Conservation (phyloP, 108 stramenopile species). For the Cylindrotheca fusiformis region DNA sequence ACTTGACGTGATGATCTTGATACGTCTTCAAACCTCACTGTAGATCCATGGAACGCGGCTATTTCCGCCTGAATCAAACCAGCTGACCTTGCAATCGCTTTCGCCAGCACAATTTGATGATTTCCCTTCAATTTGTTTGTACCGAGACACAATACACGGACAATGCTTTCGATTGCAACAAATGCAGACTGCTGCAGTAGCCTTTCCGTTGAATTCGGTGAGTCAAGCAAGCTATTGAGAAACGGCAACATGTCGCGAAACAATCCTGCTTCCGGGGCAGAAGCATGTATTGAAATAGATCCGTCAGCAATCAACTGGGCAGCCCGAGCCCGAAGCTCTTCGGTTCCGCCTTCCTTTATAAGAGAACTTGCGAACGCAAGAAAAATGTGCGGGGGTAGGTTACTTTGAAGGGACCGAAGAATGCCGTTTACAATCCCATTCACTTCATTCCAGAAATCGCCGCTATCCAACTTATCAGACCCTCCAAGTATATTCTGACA, state of each 20-base stretch:
- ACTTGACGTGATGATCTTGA: conserved; percentile 12
- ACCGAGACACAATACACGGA: conserved; percentile 13
- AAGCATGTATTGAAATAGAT: conserved; percentile 38
- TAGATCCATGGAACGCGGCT: background rate
- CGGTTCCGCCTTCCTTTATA: conserved; percentile 50
- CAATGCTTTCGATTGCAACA: conserved; percentile 64
- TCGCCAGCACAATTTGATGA: conserved; percentile 6
- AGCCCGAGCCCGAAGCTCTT: conserved; percentile 64
- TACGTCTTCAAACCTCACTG: background rate
- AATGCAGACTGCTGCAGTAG: conserved; percentile 60
- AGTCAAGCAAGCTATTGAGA: conserved; percentile 36
- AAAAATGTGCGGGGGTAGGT: conserved; percentile 73
- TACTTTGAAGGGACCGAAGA: conserved; percentile 51
- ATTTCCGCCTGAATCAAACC: background rate
- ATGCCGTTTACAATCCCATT: conserved; percentile 43
- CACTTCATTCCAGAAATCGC: conserved; percentile 45
- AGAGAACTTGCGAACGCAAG: conserved; percentile 70
- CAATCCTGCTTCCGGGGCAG: conserved; percentile 61
- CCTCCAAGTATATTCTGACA: conserved; percentile 23
- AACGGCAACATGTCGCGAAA: conserved; percentile 77
- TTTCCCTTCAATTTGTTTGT: too few relatives aligned
- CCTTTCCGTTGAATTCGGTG: conserved; percentile 1
- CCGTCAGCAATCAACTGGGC: conserved; percentile 62
- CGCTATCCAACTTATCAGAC: conserved; percentile 15
- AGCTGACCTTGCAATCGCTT: conserved; percentile 14